A percentile compares a stretch with the other conserved stretches of the same genome.
Conservation (phyloP, 2,329 filamentous ascomycete species). For the Ascochyta viciae-villosae region DNA sequence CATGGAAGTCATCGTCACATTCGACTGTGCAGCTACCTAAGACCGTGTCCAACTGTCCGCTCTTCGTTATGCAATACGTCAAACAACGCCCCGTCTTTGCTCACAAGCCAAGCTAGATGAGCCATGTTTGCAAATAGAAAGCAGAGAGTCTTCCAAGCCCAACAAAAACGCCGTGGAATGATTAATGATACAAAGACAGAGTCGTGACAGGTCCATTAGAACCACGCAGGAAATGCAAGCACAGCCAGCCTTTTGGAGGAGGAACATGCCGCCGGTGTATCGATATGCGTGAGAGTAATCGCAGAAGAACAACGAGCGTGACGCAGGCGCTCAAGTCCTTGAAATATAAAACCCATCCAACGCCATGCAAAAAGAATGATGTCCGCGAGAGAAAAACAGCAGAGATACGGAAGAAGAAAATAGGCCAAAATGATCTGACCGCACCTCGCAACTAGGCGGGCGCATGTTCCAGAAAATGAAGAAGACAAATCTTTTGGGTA, state of each 20-base stretch:
- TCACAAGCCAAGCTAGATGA: conserved; percentile 14
- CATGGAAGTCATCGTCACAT: conserved; percentile 16
- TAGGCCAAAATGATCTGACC: conserved; percentile 5
- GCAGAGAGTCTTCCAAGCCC: conserved; percentile 17
- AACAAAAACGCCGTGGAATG: conserved; percentile 15
- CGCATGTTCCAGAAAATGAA: conserved; percentile 7
- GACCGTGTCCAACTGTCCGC: conserved; percentile 18
- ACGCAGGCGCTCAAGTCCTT: conserved; percentile 31
- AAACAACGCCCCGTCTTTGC: conserved; percentile 33
- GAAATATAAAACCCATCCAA: conserved; percentile 32
- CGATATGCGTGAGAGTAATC: conserved; percentile 10
- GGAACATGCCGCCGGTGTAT: conserved; percentile 34
- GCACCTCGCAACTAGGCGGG: conserved; percentile 8
- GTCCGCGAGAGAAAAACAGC: conserved; percentile 15
- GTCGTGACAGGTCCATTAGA: conserved; percentile 14
- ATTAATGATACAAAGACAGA: conserved; percentile 19
- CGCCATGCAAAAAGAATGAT: conserved; percentile 41
- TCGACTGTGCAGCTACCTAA: conserved; percentile 18
- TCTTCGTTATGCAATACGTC: conserved; percentile 42
- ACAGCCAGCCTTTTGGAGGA: conserved; percentile 36
- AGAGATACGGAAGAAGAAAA: conserved; percentile 9
- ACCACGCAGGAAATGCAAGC: conserved; percentile 27
- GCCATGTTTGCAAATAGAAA: conserved; percentile 13
- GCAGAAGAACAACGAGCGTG: conserved; percentile 41
- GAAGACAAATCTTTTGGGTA: conserved; percentile 45